Conservation (phyloP, 441 rosid genomes). For the California macrophylla region DNA sequence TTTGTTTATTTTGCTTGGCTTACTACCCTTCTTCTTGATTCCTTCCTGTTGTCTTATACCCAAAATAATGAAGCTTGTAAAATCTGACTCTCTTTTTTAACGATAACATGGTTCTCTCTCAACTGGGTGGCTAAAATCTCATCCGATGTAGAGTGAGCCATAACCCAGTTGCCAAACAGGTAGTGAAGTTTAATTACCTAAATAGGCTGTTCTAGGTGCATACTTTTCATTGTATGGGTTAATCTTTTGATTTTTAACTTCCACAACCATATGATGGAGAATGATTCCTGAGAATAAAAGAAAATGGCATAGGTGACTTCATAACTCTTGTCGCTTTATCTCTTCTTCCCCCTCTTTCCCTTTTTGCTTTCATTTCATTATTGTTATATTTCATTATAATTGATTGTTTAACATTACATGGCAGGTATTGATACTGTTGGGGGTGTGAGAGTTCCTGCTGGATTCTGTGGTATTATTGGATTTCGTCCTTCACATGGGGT, state of each 20-base stretch:
- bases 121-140: background rate
- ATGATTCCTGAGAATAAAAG: background rate
- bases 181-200: background rate
- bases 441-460: conserved; percentile 87
- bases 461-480: conserved; percentile 73
- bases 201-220: background rate
- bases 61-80: background rate
- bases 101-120: background rate
- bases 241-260: background rate
- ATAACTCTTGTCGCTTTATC: background rate
- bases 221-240: too few species aligned
- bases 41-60: background rate
- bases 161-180: background rate
- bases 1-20: background rate
- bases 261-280: background rate
- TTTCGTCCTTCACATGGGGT: conserved; percentile 71
- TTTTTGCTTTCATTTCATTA: background rate
- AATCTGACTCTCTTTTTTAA: background rate
- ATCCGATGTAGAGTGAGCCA: background rate
- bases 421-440: conserved; percentile 84
- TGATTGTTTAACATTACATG: conserved; percentile 19
- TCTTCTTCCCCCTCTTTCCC: background rate
- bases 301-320: background rate
- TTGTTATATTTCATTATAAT: conserved; percentile 3
- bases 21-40: background rate